Conservation (phyloP, 495 filamentous ascomycete genomes). For the Penicillium canescens region DNA sequence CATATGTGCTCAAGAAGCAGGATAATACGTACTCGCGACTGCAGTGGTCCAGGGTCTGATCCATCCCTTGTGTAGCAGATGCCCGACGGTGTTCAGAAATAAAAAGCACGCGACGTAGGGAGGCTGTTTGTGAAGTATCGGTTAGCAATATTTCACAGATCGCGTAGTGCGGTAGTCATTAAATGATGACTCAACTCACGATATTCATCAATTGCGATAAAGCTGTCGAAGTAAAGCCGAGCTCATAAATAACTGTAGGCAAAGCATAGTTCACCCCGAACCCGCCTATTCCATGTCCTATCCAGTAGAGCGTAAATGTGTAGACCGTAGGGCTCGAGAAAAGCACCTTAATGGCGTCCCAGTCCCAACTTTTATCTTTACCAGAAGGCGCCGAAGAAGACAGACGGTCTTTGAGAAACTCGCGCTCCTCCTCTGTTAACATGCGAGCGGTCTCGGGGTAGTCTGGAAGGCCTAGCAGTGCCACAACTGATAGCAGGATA, state of each 20-base stretch:
- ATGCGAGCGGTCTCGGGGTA: conserved; percentile 42
- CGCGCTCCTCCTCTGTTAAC: conserved; percentile 38
- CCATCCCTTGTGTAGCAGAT: conserved; percentile 34
- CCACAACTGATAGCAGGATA: conserved; percentile 32
- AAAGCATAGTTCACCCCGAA: conserved; percentile 41
- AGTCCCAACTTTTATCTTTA: conserved; percentile 29
- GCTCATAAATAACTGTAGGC: conserved; percentile 45
- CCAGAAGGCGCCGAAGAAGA: conserved; percentile 19
- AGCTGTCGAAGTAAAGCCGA: conserved; percentile 41
- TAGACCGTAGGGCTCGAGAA: conserved; percentile 36
- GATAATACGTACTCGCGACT: conserved; percentile 30
- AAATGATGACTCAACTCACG: conserved; percentile 19
- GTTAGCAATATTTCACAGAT: conserved; percentile 1
- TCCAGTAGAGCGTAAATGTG: conserved; percentile 38
- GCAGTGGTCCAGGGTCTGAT: conserved; percentile 42
- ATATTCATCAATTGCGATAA: conserved; percentile 46
- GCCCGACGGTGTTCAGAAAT: conserved; percentile 37
- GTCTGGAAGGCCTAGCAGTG: conserved; percentile 41
- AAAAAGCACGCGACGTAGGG: conserved; percentile 40
- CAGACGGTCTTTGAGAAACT: conserved; percentile 25
- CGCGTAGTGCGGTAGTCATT: no score
- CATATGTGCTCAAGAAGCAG: background rate
- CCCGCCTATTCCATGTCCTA: conserved; percentile 45
- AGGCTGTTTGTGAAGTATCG: conserved; percentile 23
- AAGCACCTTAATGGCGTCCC: conserved; percentile 24